Evolutionary conservation across 768 basidiomycete genomes (phyloP).

Genomic region (Auriscalpium vulgare): DNA sequence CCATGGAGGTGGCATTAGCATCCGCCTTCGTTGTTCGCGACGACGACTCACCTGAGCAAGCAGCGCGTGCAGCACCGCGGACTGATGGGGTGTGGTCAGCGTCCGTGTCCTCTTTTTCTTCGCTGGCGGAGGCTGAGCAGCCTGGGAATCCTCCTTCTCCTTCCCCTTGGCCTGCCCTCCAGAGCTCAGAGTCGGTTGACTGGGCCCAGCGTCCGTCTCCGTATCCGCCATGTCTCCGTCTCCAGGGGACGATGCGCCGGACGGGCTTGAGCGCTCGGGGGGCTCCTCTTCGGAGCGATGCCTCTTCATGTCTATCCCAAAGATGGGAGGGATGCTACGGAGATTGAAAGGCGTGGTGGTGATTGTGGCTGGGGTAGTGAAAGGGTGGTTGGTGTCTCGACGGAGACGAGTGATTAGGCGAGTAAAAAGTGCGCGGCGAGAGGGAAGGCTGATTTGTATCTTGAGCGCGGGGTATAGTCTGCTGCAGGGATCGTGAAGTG

Average conservation of each 20-base stretch:
- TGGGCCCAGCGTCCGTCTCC: slow-evolving; percentile 42
- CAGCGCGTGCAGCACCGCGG: slow-evolving; percentile 78
- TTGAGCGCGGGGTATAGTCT: neutral
- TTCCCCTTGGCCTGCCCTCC: slow-evolving; percentile 8
- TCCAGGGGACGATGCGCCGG: slow-evolving; percentile 19
- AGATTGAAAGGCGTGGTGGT: neutral
- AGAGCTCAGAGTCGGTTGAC: slow-evolving; percentile 29
- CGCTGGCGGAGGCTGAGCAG: slow-evolving; percentile 32
- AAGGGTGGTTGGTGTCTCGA: neutral
- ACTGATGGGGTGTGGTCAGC: slow-evolving; percentile 81
- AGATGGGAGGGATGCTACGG: neutral
- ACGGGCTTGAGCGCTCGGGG: slow-evolving; percentile 7
- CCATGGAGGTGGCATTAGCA: neutral
- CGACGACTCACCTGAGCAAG: slow-evolving; percentile 62
- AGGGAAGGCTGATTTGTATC: slow-evolving; percentile 3
- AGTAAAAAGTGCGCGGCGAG: neutral
- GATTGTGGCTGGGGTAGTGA: neutral
- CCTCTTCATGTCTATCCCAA: slow-evolving; percentile 3
- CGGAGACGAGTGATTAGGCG: neutral
- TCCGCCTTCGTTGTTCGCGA: slow-evolving; percentile 1
- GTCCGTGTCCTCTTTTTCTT: slow-evolving; percentile 83
- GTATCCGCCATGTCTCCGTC: slow-evolving; percentile 45
- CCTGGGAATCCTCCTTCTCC: slow-evolving; percentile 22
- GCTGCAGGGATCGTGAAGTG: slow-evolving; percentile 9
- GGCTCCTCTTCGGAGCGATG: slow-evolving; percentile 9